A percentile compares a stretch with the other conserved stretches of the same genome.
Conservation (phyloP, 176 grass and related monocot species). For the Pharus latifolius region DNA sequence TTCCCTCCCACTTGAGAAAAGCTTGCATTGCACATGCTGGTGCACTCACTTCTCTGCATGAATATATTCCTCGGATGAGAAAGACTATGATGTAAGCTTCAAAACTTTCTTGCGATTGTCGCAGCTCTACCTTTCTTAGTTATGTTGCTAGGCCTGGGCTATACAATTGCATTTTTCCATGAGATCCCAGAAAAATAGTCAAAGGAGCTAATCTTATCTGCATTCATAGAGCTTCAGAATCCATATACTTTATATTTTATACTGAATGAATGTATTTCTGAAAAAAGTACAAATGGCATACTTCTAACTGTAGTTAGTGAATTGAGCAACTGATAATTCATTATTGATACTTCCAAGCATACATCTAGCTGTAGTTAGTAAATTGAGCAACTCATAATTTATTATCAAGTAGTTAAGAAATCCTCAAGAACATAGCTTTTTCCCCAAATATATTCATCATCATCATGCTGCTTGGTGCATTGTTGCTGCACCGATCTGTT, state of each 20-base stretch:
- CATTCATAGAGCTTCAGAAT: too few relatives aligned
- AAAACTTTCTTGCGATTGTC: conserved; percentile 10
- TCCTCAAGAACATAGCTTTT: too few relatives aligned
- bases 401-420: too few relatives aligned
- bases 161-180: neutral
- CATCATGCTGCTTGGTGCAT: too few relatives aligned
- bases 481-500: too few relatives aligned
- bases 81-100: conserved; percentile 67
- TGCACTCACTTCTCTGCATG: conserved; percentile 66
- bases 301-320: neutral
- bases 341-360: too few relatives aligned
- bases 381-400: too few relatives aligned
- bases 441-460: too few relatives aligned
- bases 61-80: conserved; percentile 88
- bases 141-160: neutral
- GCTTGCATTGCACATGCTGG: conserved; percentile 82
- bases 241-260: too few relatives aligned
- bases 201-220: neutral
- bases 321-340: too few relatives aligned
- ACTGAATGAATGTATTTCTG: neutral
- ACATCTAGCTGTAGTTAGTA: too few relatives aligned
- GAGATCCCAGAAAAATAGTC: neutral
- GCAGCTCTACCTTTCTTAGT: neutral
- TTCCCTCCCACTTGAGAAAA: conserved; percentile 74
- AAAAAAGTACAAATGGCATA: neutral